Evolutionary conservation across 2,329 filamentous ascomycete species (phyloP).

Genomic region (Diaporthe nobilis): DNA sequence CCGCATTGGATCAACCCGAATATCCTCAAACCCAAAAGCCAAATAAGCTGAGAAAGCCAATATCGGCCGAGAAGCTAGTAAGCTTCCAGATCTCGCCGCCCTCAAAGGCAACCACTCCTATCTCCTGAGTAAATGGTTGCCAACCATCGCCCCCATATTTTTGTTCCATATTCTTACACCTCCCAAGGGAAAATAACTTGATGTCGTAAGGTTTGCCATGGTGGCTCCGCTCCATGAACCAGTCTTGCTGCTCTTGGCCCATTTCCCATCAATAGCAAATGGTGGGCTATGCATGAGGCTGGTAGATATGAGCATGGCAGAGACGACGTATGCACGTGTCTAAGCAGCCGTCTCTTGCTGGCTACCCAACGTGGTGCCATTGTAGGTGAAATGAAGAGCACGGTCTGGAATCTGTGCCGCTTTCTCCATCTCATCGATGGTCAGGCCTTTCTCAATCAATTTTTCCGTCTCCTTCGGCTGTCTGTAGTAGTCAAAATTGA

Average conservation of each 20-base stretch:
- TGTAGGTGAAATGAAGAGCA: constrained; percentile 11
- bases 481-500: constrained; percentile 33
- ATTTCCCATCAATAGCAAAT: neutral
- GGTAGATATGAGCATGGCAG: neutral
- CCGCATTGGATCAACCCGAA: neutral
- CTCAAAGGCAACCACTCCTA: neutral
- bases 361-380: neutral
- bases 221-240: neutral
- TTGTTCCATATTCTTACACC: neutral
- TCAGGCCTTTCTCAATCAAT: neutral
- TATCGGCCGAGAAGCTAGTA: neutral
- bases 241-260: too few relatives aligned
- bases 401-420: constrained; percentile 10
- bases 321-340: neutral
- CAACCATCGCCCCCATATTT: neutral
- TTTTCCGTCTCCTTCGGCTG: neutral
- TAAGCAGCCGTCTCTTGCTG: neutral
- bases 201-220: neutral
- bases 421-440: constrained; percentile 2
- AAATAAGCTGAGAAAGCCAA: neutral
- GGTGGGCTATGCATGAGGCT: neutral
- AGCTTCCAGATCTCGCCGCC: neutral
- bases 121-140: neutral
- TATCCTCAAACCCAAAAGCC: neutral
- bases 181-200: neutral